Evolutionary conservation across 2,329 filamentous ascomycete species (phyloP), one percentile per base, ranked within the genome.

Genomic region (Neofusicoccum parvum): DNA sequence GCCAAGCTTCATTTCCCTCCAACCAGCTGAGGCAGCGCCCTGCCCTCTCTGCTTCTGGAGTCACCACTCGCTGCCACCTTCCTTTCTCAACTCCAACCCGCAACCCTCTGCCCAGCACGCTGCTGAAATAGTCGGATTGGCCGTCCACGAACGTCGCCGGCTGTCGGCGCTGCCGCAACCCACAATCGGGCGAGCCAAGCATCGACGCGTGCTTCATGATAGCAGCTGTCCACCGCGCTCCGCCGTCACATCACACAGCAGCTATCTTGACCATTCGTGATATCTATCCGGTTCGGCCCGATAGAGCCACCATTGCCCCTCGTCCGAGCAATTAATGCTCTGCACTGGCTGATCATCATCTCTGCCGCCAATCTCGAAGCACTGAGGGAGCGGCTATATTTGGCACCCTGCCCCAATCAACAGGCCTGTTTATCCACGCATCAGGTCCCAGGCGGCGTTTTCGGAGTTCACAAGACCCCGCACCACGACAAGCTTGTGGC

Each of bases 1-100:
- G 59, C 56, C 56, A 60, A 60, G 56, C 43, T 23, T 60, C 43
- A 60, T 60, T 60, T 48, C 56, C 56, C 43, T 60, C 56, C 56
- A 60, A 48, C 56, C 56, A 60, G 39, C 32, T 46, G 39, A 10
- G 20, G n/a, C 20, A 15, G 10, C 27, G 10, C 43, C n/a, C 43
- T 23, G 32, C 41, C 27, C 20, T 12, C 23, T 17, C 32, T n/a
- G 11, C 23, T 3, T 36, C 27, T 39, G 48, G 32, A 36, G 17
- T n/a, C 56, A n/a, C 56, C 27, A 39, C 43, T 34, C n/a, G 27
- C 32, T 62, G 48, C 59, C 46, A 62, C 59, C 59, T 62, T 50
- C 59, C 59, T 62, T 50, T 62, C 59, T 50, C 9, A 51, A 62
- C 59, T 20, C 48, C 14, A n/a, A 17, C 23, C 59, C 34, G 45